Percentiles rank a stretch among this genome's conserved stretches.
These are phyloP conservation scores for Iris macrosiphon DNA, from an alignment of 106 monocot genomes.

Conservation along the genomic window DNA sequence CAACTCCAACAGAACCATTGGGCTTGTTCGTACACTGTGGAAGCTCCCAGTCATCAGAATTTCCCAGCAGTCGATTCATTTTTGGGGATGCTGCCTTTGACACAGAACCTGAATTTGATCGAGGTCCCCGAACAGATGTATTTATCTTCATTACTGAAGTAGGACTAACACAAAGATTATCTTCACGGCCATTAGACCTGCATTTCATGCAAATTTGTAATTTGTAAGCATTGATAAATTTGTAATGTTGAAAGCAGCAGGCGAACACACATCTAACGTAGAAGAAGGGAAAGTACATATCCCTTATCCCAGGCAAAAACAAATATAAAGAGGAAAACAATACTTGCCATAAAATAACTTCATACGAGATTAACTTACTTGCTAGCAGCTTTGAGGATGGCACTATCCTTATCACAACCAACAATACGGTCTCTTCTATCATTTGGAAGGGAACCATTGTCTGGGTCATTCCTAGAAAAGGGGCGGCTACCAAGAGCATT, in stretches of 20 bases:
- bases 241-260: no score
- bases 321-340: no score
- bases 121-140: constrained; percentile 41
- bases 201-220: constrained; percentile 1
- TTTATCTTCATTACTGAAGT: constrained; percentile 28
- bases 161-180: constrained; percentile 27
- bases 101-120: constrained; percentile 34
- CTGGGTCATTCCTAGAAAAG: constrained; percentile 40
- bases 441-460: constrained; percentile 18
- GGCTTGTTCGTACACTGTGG: constrained; percentile 25
- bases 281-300: no score
- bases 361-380: constrained; percentile 33
- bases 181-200: constrained; percentile 45
- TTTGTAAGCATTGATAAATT: no score
- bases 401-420: constrained; percentile 18
- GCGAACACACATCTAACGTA: no score
- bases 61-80: constrained; percentile 14
- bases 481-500: constrained; percentile 14
- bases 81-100: constrained; percentile 34
- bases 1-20: constrained; percentile 18
- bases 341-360: no score
- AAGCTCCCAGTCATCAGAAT: constrained; percentile 47
- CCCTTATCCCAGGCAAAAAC: no score
- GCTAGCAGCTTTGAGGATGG: constrained; percentile 19
- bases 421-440: constrained; percentile 32